phyloP scores from a whole-genome alignment of 2,329 filamentous ascomycete species.

The Spiromastix sp. region DNA sequence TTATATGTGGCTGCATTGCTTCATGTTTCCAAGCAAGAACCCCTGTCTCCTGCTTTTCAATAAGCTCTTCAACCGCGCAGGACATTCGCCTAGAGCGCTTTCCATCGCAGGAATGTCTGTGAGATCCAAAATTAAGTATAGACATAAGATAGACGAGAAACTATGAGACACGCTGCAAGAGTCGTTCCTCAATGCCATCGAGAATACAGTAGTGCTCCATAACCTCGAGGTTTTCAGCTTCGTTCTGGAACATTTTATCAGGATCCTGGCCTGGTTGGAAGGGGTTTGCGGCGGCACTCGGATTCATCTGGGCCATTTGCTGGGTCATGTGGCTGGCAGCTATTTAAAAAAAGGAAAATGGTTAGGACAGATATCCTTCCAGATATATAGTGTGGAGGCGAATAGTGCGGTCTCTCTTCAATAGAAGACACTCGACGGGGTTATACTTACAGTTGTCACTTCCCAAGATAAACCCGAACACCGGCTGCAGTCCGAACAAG shows the following conservation, averaged over 20 bases:
- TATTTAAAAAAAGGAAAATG: conserved; percentile 36
- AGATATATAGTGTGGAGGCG: not conserved
- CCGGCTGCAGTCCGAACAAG: conserved; percentile 89
- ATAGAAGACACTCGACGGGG: too few relatives aligned
- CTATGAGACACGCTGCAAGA: conserved; percentile 46
- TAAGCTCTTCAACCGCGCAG: too few relatives aligned
- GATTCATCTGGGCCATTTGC: conserved; percentile 67
- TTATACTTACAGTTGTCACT: conserved; percentile 75
- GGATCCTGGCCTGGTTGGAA: conserved; percentile 90
- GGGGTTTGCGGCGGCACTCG: conserved; percentile 55
- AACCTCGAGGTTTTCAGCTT: conserved; percentile 92
- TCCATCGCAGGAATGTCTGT: too few relatives aligned
- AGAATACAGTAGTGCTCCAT: conserved; percentile 88
- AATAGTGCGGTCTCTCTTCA: not conserved
- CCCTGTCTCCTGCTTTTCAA: too few relatives aligned
- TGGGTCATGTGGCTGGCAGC: conserved; percentile 86
- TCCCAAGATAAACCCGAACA: conserved; percentile 93
- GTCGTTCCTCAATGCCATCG: conserved; percentile 74
- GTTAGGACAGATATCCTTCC: not conserved
- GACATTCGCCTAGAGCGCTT: too few relatives aligned
- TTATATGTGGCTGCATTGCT: too few relatives aligned
- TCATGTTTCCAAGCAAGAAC: too few relatives aligned
- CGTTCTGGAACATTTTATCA: conserved; percentile 85
- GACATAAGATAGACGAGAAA: not conserved
- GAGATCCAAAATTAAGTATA: too few relatives aligned